Evolutionary conservation across 331 rosid species (phyloP).

Genomic region (Prunus yedoensis): DNA sequence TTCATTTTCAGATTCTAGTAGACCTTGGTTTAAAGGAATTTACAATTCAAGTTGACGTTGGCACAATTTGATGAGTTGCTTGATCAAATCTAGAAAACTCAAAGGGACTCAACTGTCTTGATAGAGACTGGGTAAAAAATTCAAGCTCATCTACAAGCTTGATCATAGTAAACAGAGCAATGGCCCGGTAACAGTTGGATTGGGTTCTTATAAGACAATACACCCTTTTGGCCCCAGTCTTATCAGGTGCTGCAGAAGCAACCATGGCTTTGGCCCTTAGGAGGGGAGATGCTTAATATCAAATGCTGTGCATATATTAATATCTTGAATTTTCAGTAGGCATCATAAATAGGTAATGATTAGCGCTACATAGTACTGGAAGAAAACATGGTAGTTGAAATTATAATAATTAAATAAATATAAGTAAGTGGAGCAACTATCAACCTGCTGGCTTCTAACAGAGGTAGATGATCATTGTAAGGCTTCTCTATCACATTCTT

Average conservation of each 20-base stretch:
- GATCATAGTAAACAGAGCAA: not conserved
- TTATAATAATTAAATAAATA: not conserved
- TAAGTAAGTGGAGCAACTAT: conserved; percentile 18
- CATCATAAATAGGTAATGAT: not conserved
- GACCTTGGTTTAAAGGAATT: no score
- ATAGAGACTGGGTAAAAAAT: not conserved
- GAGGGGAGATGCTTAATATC: not conserved
- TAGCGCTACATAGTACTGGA: not conserved
- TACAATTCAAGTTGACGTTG: not conserved
- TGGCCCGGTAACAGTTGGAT: no score
- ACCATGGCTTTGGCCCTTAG: not conserved
- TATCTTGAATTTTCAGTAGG: not conserved
- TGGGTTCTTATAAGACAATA: no score
- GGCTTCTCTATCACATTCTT: conserved; percentile 97
- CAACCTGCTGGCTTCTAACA: conserved; percentile 98
- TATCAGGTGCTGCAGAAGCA: no score
- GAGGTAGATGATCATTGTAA: conserved; percentile 84
- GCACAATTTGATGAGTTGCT: not conserved
- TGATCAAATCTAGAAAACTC: not conserved
- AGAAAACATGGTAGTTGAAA: not conserved
- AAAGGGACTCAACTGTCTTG: not conserved
- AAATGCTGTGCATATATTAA: not conserved
- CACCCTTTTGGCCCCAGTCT: no score
- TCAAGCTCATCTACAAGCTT: not conserved
- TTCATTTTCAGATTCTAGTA: no score